Evolutionary conservation across 108 stramenopile species (phyloP).

Genomic region (Skeletonema menzelii): DNA sequence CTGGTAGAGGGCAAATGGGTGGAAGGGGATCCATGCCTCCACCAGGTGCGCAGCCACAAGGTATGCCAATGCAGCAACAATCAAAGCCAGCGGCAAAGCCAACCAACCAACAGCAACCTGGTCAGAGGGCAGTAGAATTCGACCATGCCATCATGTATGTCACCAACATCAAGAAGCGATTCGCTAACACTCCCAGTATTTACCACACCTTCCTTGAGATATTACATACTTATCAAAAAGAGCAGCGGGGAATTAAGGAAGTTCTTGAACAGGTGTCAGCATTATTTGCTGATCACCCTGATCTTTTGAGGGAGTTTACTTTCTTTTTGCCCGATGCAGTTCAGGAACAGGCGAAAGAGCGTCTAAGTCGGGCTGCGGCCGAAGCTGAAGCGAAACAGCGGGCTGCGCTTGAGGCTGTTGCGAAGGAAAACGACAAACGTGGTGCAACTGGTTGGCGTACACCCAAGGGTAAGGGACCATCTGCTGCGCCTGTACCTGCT

Average conservation of each 20-base stretch:
- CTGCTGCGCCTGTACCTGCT: constrained; percentile 18
- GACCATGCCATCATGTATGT: constrained; percentile 95
- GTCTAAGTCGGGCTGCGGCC: constrained; percentile 81
- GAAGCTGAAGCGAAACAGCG: constrained; percentile 84
- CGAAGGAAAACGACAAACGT: constrained; percentile 33
- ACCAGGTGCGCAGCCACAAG: constrained; percentile 10
- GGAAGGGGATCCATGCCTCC: constrained; percentile 9
- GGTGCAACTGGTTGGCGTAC: constrained; percentile 48
- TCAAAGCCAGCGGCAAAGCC: constrained; percentile 15
- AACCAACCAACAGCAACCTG: constrained; percentile 13
- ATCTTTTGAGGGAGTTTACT: constrained; percentile 91
- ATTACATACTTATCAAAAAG: constrained; percentile 93
- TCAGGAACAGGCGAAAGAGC: constrained; percentile 91
- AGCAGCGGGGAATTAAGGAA: constrained; percentile 94
- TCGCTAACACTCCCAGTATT: constrained; percentile 81
- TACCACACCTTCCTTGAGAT: constrained; percentile 92
- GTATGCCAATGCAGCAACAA: constrained; percentile 25
- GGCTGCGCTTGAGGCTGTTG: constrained; percentile 51
- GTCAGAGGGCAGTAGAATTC: constrained; percentile 71
- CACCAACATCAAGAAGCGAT: constrained; percentile 92
- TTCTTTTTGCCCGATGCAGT: constrained; percentile 94
- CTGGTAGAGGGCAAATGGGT: constrained; percentile 17
- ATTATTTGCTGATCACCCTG: constrained; percentile 92
- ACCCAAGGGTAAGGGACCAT: constrained; percentile 1
- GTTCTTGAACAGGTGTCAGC: constrained; percentile 90